Percentiles rank a stretch among this genome's conserved stretches.
Conservation (phyloP, 208 protist species). For the Acanthamoeba polyphaga region DNA sequence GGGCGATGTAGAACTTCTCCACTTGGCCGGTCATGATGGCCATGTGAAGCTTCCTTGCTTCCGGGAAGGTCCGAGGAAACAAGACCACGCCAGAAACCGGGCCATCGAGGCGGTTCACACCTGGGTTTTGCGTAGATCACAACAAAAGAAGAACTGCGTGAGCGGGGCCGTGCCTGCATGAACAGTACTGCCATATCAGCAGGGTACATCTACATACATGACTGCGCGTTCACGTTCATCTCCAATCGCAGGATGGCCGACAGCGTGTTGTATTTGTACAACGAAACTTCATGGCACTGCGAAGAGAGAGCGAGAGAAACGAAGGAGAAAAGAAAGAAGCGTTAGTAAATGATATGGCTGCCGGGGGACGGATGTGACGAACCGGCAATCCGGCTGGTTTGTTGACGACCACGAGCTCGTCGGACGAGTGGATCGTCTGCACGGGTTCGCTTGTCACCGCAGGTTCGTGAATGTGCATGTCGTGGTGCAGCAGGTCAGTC, state of each 20-base stretch:
- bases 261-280: no score
- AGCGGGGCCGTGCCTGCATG: not conserved
- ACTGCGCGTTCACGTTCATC: no score
- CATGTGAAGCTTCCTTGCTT: not conserved
- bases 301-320: no score
- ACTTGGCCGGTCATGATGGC: slow-evolving; percentile 5
- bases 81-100: slow-evolving; percentile 88
- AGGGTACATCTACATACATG: not conserved
- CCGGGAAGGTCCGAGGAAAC: slow-evolving; percentile 77
- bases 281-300: no score
- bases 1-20: slow-evolving; percentile 80
- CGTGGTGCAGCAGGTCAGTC: slow-evolving; percentile 92
- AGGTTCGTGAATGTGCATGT: slow-evolving; percentile 95
- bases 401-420: slow-evolving; percentile 86
- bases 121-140: not conserved
- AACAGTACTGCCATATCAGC: not conserved
- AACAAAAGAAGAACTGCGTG: not conserved
- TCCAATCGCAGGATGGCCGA: no score
- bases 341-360: no score
- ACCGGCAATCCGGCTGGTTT: slow-evolving; percentile 87
- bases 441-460: slow-evolving; percentile 88
- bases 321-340: no score
- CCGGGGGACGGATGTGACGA: slow-evolving; percentile 79
- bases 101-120: slow-evolving; percentile 87
- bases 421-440: slow-evolving; percentile 77